Conservation (phyloP, 139 green algal species). For the Edaphochlamys debaryana region DNA sequence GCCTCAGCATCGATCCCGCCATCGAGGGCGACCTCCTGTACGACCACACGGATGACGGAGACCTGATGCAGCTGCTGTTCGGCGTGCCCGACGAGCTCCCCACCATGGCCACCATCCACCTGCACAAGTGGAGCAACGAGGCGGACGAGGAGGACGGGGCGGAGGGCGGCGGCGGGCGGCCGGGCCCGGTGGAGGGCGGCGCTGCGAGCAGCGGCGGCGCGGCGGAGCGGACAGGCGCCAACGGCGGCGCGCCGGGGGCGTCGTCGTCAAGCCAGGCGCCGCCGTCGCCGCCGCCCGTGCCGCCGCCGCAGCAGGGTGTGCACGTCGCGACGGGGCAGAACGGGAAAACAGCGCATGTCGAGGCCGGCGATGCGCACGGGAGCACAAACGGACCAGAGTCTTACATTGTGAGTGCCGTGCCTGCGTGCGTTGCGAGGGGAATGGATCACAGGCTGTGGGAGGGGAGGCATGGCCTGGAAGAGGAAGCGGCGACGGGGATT, state of each 20-base stretch:
- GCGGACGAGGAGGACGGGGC: background rate
- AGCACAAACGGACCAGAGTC: background rate
- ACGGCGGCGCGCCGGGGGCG: no score
- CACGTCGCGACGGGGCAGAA: background rate
- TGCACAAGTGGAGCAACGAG: conserved; percentile 52
- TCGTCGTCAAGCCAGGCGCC: background rate
- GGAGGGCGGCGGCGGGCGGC: no score
- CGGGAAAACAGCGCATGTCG: background rate
- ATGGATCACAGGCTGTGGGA: no score
- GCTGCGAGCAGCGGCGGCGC: background rate
- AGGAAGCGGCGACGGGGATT: background rate
- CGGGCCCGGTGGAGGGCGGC: background rate
- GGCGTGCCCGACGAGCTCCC: conserved; percentile 61
- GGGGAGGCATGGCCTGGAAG: background rate
- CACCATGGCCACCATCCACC: conserved; percentile 63
- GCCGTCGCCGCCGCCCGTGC: no score
- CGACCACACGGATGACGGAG: conserved; percentile 55
- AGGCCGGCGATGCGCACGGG: background rate
- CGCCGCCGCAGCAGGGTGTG: background rate
- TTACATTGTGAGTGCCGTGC: no score
- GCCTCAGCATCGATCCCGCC: background rate
- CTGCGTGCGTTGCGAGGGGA: background rate
- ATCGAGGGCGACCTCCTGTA: conserved; percentile 44
- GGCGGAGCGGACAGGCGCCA: background rate
- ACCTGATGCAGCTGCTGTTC: conserved; percentile 70